Evolutionary conservation across 148 eudicot species (phyloP).

Genomic region (Rhododendron williamsianum): DNA sequence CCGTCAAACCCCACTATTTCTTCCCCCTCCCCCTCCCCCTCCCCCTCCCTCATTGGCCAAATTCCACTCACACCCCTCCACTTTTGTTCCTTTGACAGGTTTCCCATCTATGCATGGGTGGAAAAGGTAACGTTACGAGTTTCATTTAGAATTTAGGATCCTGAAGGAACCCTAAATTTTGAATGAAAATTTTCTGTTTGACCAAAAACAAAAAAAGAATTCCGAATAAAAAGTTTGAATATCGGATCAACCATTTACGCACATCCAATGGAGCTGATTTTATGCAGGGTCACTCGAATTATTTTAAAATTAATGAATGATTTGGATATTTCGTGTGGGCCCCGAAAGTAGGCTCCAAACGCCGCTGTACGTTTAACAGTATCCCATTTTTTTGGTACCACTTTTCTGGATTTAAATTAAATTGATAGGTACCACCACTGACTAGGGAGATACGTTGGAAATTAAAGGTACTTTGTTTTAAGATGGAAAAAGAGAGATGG

Average conservation of each 20-base stretch:
- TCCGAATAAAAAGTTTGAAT: background rate
- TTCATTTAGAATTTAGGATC: too few relatives aligned
- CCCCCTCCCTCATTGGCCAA: background rate
- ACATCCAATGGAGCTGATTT: background rate
- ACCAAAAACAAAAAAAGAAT: too few relatives aligned
- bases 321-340: too few relatives aligned
- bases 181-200: too few relatives aligned
- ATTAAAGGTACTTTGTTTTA: too few relatives aligned
- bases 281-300: background rate
- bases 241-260: background rate
- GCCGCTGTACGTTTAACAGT: too few relatives aligned
- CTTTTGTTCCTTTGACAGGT: background rate
- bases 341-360: too few relatives aligned
- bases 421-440: background rate
- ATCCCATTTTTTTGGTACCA: background rate
- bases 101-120: background rate
- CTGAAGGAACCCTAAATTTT: too few relatives aligned
- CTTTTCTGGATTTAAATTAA: background rate
- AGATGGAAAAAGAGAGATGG: too few relatives aligned
- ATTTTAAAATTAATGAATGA: too few relatives aligned
- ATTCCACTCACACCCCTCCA: background rate
- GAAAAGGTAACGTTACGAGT: background rate
- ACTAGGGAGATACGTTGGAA: too few relatives aligned
- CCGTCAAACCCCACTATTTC: constrained; percentile 1
- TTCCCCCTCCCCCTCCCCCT: too few relatives aligned